These are phyloP conservation scores for Eutrema yunnanense DNA, from an alignment of 345 rosid genomes.

Conservation along the genomic window DNA sequence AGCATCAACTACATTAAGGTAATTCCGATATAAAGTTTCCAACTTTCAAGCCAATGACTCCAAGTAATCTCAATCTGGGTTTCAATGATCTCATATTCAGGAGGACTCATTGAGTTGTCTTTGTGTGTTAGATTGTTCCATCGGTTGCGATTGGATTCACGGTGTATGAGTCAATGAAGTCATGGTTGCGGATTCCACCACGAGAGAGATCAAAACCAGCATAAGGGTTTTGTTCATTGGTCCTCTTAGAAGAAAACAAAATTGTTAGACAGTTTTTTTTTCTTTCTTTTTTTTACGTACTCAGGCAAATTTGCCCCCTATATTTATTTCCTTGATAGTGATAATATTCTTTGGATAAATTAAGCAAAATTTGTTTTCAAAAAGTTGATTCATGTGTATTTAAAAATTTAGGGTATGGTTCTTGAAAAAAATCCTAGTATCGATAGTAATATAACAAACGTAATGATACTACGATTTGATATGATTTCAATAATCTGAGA, in stretches of 20 bases:
- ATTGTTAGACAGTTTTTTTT: background rate
- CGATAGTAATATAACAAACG: background rate
- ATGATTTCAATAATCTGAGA: background rate
- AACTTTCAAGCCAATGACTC: background rate
- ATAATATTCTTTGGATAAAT: constrained; percentile 3
- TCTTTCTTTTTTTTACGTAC: background rate
- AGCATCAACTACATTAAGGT: constrained; percentile 97
- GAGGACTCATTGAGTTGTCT: background rate
- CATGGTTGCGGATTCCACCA: constrained; percentile 80
- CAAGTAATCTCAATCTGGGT: background rate
- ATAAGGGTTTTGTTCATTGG: background rate
- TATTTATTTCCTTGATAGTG: background rate
- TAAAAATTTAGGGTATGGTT: background rate
- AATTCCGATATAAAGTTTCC: background rate
- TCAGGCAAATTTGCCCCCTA: constrained; percentile 4
- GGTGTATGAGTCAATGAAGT: constrained; percentile 79
- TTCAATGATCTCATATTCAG: background rate
- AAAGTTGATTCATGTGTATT: background rate
- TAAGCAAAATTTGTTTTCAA: background rate
- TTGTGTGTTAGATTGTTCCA: constrained; percentile 64
- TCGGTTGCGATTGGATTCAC: constrained; percentile 96
- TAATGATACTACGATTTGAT: background rate
- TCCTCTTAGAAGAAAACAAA: constrained; percentile 1
- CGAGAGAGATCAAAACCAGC: constrained; percentile 49
- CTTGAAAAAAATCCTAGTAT: background rate